These are phyloP conservation scores for Cyclaneusma minus DNA, from an alignment of 2,329 filamentous ascomycete species.

Conservation along the genomic window DNA sequence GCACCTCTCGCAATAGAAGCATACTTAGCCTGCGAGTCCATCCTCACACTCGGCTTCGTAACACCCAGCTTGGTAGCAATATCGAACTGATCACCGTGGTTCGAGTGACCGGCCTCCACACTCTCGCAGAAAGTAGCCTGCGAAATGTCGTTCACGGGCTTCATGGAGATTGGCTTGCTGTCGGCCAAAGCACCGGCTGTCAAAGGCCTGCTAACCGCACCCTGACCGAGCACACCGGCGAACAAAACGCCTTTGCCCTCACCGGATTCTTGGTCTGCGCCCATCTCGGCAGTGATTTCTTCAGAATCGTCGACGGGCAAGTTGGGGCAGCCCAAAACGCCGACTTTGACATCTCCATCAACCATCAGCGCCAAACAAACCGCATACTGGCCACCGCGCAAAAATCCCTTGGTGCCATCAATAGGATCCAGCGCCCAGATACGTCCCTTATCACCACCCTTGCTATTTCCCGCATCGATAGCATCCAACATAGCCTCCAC, in stretches of 20 bases:
- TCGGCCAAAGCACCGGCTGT: conserved; percentile 35
- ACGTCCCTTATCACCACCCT: conserved; percentile 57
- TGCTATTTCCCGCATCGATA: conserved; percentile 53
- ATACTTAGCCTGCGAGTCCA: conserved; percentile 98
- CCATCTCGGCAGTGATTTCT: conserved; percentile 55
- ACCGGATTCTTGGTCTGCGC: conserved; percentile 56
- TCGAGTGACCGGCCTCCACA: conserved; percentile 84
- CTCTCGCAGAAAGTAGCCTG: conserved; percentile 91
- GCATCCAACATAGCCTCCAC: conserved; percentile 52
- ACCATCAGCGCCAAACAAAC: conserved; percentile 87
- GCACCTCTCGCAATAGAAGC: conserved; percentile 86
- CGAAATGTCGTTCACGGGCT: conserved; percentile 53
- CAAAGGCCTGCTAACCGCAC: conserved; percentile 67
- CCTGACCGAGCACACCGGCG: conserved; percentile 64
- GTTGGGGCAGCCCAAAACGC: conserved; percentile 91
- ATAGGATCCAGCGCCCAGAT: conserved; percentile 98
- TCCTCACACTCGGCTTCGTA: conserved; percentile 74
- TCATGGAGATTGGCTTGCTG: conserved; percentile 62
- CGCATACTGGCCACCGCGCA: conserved; percentile 91
- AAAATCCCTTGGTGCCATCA: conserved; percentile 93
- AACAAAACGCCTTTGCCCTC: conserved; percentile 76
- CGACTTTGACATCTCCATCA: conserved; percentile 85
- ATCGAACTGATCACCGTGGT: conserved; percentile 71
- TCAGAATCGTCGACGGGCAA: conserved; percentile 73
- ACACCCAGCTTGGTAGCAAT: conserved; percentile 80